Evolutionary conservation across 192 early-diverging fungal species (phyloP).

Genomic region (Backusella parvicylindrica): DNA sequence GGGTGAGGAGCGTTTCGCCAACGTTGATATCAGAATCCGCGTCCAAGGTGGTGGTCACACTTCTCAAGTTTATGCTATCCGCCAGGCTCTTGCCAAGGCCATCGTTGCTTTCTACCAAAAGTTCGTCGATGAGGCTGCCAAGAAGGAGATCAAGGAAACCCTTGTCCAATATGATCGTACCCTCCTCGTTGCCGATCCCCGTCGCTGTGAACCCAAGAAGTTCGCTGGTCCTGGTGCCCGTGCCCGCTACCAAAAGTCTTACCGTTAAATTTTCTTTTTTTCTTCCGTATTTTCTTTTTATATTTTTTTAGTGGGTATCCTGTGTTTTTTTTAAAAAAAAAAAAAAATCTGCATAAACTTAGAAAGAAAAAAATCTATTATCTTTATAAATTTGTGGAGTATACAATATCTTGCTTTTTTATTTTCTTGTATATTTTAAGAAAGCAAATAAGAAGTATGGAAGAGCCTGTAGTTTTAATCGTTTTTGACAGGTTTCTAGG

Average conservation of each 20-base stretch:
- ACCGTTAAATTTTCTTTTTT: constrained; percentile 61
- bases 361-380: background rate
- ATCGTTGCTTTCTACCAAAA: constrained; percentile 99
- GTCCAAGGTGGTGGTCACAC: constrained; percentile 95
- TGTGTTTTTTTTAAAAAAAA: background rate
- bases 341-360: constrained; percentile 1
- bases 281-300: background rate
- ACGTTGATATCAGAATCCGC: constrained; percentile 95
- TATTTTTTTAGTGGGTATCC: background rate
- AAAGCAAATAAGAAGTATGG: too few relatives aligned
- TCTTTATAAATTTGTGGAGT: background rate
- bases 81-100: constrained; percentile 98
- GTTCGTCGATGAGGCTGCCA: constrained; percentile 98
- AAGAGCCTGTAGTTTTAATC: too few relatives aligned
- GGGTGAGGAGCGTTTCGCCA: constrained; percentile 94
- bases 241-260: constrained; percentile 89
- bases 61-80: constrained; percentile 97
- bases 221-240: constrained; percentile 99
- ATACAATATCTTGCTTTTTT: background rate
- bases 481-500: too few relatives aligned
- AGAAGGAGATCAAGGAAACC: constrained; percentile 98
- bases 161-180: constrained; percentile 90
- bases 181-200: constrained; percentile 96
- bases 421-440: background rate
- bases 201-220: constrained; percentile 99